These are phyloP conservation scores for Rhizopus sp. DNA, from an alignment of 371 early-diverging fungal genomes.

Conservation along the genomic window DNA sequence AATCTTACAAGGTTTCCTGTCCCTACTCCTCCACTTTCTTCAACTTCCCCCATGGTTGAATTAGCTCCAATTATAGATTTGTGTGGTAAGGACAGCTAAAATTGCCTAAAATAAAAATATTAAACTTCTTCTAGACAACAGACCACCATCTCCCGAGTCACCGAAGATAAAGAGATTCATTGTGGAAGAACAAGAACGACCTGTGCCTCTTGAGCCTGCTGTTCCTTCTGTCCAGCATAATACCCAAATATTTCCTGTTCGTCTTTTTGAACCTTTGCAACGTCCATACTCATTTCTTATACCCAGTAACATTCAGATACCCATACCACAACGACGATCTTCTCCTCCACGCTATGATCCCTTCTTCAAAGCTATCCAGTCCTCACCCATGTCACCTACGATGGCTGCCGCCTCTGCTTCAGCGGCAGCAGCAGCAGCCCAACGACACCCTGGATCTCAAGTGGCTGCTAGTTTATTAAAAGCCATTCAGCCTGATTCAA, in stretches of 20 bases:
- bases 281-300: background rate
- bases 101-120: slow-evolving; percentile 1
- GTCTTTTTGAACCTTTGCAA: background rate
- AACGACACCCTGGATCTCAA: slow-evolving; percentile 35
- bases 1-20: slow-evolving; percentile 9
- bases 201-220: slow-evolving; percentile 27
- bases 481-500: slow-evolving; percentile 5
- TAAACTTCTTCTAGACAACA: slow-evolving; percentile 20
- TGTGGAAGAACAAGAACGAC: slow-evolving; percentile 5
- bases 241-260: background rate
- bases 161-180: slow-evolving; percentile 19
- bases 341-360: slow-evolving; percentile 1
- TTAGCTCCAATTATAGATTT: slow-evolving; percentile 30
- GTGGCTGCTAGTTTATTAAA: slow-evolving; percentile 36
- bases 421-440: slow-evolving; percentile 26
- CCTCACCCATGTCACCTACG: slow-evolving; percentile 26
- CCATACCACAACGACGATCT: slow-evolving; percentile 16
- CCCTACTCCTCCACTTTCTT: slow-evolving; percentile 20
- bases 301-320: slow-evolving; percentile 16
- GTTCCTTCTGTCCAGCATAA: slow-evolving; percentile 13
- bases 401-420: slow-evolving; percentile 36
- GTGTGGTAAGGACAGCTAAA: slow-evolving; percentile 10
- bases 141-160: slow-evolving; percentile 33
- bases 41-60: slow-evolving; percentile 23
- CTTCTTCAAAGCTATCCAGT: background rate